Evolutionary conservation across 106 monocot genomes (phyloP).

Genomic region (Allium fistulosum): DNA sequence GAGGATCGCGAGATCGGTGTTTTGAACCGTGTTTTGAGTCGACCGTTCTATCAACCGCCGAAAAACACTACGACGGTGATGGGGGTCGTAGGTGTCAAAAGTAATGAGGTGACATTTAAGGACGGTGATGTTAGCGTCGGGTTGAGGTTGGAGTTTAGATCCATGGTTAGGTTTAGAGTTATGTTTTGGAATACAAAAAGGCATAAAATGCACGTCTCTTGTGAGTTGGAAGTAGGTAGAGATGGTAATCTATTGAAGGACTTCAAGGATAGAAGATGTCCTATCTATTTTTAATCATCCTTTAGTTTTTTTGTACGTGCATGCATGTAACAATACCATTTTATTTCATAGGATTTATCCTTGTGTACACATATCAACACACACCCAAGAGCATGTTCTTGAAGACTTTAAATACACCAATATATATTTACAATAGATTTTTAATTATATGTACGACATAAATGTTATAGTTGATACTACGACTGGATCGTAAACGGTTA

Average conservation of each 20-base stretch:
- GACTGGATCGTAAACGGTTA: too few species aligned
- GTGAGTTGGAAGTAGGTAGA: slow-evolving; percentile 26
- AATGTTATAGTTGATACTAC: too few species aligned
- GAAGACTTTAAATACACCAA: too few species aligned
- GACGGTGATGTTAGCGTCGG: slow-evolving; percentile 11
- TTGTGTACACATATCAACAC: too few species aligned
- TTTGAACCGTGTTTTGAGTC: background rate
- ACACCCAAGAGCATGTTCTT: too few species aligned
- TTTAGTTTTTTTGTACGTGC: too few species aligned
- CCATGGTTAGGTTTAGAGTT: slow-evolving; percentile 31
- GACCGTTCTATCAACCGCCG: slow-evolving; percentile 32
- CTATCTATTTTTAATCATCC: slow-evolving; percentile 22
- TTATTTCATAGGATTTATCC: too few species aligned
- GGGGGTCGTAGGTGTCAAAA: background rate
- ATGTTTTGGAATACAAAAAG: slow-evolving; percentile 32
- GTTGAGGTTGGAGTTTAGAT: slow-evolving; percentile 28
- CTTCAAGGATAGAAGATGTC: slow-evolving; percentile 22
- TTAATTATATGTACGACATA: too few species aligned
- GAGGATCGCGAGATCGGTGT: slow-evolving; percentile 8
- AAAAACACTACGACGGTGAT: slow-evolving; percentile 25
- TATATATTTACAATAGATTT: too few species aligned
- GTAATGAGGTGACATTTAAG: background rate
- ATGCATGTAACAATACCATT: too few species aligned
- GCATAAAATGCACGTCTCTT: slow-evolving; percentile 32
- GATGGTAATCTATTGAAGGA: slow-evolving; percentile 17